phyloP scores from a whole-genome alignment of 768 basidiomycete species.

The Cystofilobasidium macerans region DNA sequence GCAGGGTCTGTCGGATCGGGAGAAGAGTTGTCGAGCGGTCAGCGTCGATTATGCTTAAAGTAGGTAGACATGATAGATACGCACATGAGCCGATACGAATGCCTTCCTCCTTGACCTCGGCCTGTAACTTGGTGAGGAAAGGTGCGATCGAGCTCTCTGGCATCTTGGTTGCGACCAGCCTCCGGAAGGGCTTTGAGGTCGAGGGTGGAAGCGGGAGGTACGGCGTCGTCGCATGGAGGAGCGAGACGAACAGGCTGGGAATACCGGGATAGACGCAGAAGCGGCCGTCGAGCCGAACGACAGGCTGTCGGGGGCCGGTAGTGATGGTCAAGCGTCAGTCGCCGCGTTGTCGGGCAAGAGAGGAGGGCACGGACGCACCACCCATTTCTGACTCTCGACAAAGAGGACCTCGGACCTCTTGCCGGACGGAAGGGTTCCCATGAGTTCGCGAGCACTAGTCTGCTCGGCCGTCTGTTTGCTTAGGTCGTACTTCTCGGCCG shows the following conservation, averaged over 20 bases:
- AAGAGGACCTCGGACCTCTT: conserved; percentile 62
- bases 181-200: conserved; percentile 59
- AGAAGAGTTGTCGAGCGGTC: conserved; percentile 23
- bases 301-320: conserved; percentile 45
- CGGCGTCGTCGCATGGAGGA: conserved; percentile 60
- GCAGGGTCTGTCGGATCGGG: conserved; percentile 32
- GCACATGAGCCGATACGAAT: conserved; percentile 58
- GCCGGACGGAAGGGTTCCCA: conserved; percentile 74
- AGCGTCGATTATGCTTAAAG: conserved; percentile 42
- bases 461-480: conserved; percentile 62
- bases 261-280: conserved; percentile 88
- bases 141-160: conserved; percentile 54
- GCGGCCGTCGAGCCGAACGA: conserved; percentile 63
- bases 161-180: conserved; percentile 61
- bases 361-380: no score
- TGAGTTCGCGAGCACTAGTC: conserved; percentile 61
- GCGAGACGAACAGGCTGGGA: conserved; percentile 67
- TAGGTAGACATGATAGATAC: conserved; percentile 41
- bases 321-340: background rate
- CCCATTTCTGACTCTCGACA: conserved; percentile 71
- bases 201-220: conserved; percentile 70
- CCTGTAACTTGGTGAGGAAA: conserved; percentile 66
- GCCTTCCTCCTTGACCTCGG: conserved; percentile 58
- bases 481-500: conserved; percentile 49
- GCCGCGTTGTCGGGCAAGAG: conserved; percentile 10